A percentile compares a stretch with the other conserved stretches of the same genome.
Evolutionary conservation across 169 alveolate genomes (phyloP).

Genomic region (Plasmodium inui): DNA sequence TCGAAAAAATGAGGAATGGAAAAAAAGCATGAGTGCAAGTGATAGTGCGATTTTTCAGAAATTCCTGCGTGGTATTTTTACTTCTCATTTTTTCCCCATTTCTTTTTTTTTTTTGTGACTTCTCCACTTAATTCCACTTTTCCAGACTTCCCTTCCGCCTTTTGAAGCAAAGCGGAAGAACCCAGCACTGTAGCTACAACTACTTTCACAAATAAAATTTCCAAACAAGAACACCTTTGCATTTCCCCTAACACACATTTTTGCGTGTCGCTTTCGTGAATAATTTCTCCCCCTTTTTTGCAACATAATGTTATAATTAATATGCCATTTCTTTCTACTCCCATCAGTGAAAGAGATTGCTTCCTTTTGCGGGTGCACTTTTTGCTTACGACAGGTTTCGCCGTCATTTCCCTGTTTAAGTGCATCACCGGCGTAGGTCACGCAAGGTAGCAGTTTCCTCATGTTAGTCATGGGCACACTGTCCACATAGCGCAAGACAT

Average conservation of each 20-base stretch:
- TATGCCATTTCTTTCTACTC: not conserved
- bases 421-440: not conserved
- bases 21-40: not conserved
- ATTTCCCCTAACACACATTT: not conserved
- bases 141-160: not conserved
- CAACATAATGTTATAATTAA: not conserved
- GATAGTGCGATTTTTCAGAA: not conserved
- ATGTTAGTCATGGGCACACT: not conserved
- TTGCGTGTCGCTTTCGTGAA: not conserved
- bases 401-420: not conserved
- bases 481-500: not conserved
- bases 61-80: not conserved
- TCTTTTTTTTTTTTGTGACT: not conserved
- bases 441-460: not conserved
- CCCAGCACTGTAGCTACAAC: slow-evolving; percentile 11
- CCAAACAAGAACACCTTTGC: not conserved
- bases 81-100: not conserved
- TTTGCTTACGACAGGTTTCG: not conserved
- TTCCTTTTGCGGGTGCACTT: not conserved
- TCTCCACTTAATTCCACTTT: not conserved
- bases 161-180: not conserved
- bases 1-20: not conserved
- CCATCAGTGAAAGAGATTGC: not conserved
- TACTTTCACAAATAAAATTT: not conserved
- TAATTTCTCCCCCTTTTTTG: not conserved